A percentile compares a stretch with the other conserved stretches of the same genome.
phyloP scores from a whole-genome alignment of 805 yeast species.

The Spathaspora gorwiae region DNA sequence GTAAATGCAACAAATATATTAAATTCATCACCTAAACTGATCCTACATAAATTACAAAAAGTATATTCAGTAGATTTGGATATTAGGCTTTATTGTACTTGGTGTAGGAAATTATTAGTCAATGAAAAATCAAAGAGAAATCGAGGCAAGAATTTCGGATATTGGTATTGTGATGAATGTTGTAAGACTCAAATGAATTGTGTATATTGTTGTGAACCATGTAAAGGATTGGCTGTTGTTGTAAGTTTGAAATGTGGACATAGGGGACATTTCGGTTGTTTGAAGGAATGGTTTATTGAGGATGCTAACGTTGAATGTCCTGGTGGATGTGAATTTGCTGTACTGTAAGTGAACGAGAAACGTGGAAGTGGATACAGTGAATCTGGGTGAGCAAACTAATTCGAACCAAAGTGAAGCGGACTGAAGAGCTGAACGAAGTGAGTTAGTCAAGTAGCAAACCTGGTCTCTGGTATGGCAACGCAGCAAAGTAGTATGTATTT shows the following conservation, averaged over 20 bases:
- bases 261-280: slow-evolving; percentile 77
- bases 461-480: too few relatives aligned
- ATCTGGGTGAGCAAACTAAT: too few relatives aligned
- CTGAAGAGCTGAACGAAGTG: too few relatives aligned
- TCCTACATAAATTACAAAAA: slow-evolving; percentile 18
- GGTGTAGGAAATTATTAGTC: slow-evolving; percentile 54
- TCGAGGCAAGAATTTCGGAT: slow-evolving; percentile 46
- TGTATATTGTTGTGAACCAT: slow-evolving; percentile 69
- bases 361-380: background rate
- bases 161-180: slow-evolving; percentile 84
- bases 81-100: slow-evolving; percentile 51
- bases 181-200: slow-evolving; percentile 60
- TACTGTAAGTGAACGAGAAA: slow-evolving; percentile 3
- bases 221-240: slow-evolving; percentile 65
- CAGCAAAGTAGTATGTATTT: too few relatives aligned
- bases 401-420: too few relatives aligned
- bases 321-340: slow-evolving; percentile 53
- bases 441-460: too few relatives aligned
- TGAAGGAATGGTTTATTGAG: slow-evolving; percentile 69
- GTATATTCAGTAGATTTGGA: slow-evolving; percentile 32
- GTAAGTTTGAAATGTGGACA: slow-evolving; percentile 73
- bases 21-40: slow-evolving; percentile 33
- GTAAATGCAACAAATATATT: slow-evolving; percentile 55
- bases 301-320: slow-evolving; percentile 73
- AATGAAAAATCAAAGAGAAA: slow-evolving; percentile 53